Percentiles rank a stretch among this genome's conserved stretches.
These are phyloP conservation scores for Willaertia magna DNA, from an alignment of 208 protist species.

Conservation along the genomic window DNA sequence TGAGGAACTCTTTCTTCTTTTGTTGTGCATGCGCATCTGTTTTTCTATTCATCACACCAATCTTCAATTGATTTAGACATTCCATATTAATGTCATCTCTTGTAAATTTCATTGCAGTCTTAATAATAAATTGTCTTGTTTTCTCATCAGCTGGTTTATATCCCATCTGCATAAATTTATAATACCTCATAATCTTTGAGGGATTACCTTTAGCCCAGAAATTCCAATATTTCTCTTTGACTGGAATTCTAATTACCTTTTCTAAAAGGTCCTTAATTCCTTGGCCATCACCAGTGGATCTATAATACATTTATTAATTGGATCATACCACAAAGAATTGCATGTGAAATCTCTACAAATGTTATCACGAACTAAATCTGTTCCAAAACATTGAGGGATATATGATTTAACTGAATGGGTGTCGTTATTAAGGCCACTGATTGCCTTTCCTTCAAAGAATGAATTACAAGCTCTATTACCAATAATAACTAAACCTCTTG, in stretches of 20 bases:
- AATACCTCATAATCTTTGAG: not conserved
- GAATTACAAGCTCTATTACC: not conserved
- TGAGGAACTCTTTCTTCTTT: not conserved
- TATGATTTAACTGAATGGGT: not conserved
- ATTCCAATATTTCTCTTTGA: not conserved
- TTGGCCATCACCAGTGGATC: not conserved
- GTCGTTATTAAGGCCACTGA: not conserved
- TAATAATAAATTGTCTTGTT: not conserved
- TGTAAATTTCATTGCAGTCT: no score
- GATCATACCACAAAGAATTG: not conserved
- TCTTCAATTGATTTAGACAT: no score
- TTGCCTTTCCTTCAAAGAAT: not conserved
- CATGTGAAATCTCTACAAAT: not conserved
- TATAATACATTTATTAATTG: not conserved
- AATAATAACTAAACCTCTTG: not conserved
- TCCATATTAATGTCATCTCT: no score
- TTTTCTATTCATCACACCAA: not conserved
- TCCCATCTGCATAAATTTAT: not conserved
- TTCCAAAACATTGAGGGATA: not conserved
- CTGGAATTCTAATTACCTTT: not conserved
- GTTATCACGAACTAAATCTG: not conserved
- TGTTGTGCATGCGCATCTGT: not conserved
- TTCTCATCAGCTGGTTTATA: not conserved
- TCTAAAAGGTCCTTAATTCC: not conserved
- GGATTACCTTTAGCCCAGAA: not conserved